A percentile compares a stretch with the other conserved stretches of the same genome.
Evolutionary conservation across 768 basidiomycete genomes (phyloP).

Genomic region (Pleurotus tuber-regium): DNA sequence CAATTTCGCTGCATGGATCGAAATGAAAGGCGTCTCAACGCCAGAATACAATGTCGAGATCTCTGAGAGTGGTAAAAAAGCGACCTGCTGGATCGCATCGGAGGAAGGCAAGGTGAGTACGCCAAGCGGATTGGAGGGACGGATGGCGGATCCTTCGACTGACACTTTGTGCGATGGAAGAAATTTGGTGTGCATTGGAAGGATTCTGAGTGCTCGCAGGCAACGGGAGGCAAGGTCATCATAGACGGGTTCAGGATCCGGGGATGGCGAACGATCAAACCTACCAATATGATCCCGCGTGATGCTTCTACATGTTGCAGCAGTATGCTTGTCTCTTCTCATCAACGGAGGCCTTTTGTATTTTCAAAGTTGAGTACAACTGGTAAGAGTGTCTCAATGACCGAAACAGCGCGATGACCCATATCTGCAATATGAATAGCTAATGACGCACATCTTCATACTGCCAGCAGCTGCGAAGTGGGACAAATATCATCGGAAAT

Average conservation of each 20-base stretch:
- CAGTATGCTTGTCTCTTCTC: neutral
- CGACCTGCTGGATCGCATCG: slow-evolving; percentile 29
- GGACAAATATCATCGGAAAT: slow-evolving; percentile 13
- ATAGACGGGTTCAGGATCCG: neutral
- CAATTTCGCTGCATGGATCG: slow-evolving; percentile 7
- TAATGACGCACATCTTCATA: slow-evolving; percentile 12
- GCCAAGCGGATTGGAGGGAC: neutral
- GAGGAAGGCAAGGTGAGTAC: slow-evolving; percentile 21
- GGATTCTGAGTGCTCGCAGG: neutral
- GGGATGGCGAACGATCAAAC: neutral
- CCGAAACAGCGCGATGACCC: neutral
- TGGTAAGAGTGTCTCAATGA: neutral
- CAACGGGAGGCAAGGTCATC: neutral
- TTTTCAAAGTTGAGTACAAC: slow-evolving; percentile 10
- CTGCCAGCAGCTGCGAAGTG: neutral
- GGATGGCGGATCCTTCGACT: too few relatives aligned
- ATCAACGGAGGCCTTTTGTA: neutral
- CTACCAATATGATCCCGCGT: neutral
- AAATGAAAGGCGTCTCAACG: slow-evolving; percentile 17
- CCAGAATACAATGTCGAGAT: slow-evolving; percentile 18
- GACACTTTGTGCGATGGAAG: neutral
- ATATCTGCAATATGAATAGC: slow-evolving; percentile 2
- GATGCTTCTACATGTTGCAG: neutral
- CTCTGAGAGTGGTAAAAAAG: slow-evolving; percentile 16
- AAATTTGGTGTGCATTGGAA: neutral